These are phyloP conservation scores for Paramecium tetraurelia DNA, from an alignment of 73 alveolate species.

Conservation along the genomic window DNA sequence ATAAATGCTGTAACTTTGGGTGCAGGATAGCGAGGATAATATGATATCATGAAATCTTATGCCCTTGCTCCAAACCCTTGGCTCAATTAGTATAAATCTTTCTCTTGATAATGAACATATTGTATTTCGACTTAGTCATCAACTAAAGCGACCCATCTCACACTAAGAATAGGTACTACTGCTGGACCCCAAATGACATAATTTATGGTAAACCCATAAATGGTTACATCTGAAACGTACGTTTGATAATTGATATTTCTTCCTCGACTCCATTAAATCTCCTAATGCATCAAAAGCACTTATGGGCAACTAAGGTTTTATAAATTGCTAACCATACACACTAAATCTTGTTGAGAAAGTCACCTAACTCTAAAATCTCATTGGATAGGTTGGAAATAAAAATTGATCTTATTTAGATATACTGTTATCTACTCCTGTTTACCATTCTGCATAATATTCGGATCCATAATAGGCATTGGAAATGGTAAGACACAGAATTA, in stretches of 20 bases:
- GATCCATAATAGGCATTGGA: background rate
- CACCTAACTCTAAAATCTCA: background rate
- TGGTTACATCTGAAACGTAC: background rate
- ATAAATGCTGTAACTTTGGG: constrained; percentile 38
- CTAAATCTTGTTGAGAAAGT: background rate
- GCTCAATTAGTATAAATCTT: background rate
- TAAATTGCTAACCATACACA: background rate
- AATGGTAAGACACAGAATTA: background rate
- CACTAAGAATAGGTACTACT: background rate
- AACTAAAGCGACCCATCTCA: constrained; percentile 10
- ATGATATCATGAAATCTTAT: constrained; percentile 5
- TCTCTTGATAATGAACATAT: constrained; percentile 16
- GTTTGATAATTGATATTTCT: constrained; percentile 21
- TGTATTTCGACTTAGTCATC: background rate
- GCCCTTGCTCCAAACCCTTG: constrained; percentile 20
- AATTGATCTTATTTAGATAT: background rate
- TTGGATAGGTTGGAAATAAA: background rate
- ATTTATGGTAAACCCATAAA: background rate
- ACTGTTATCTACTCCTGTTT: constrained; percentile 4
- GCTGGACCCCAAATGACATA: constrained; percentile 38
- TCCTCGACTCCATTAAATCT: background rate
- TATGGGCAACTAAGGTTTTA: background rate
- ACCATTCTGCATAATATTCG: constrained; percentile 34
- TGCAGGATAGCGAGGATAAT: background rate
- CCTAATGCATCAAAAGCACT: constrained; percentile 11